Conservation (phyloP, 768 basidiomycete genomes). For the Hygrophoropsis aurantiaca region DNA sequence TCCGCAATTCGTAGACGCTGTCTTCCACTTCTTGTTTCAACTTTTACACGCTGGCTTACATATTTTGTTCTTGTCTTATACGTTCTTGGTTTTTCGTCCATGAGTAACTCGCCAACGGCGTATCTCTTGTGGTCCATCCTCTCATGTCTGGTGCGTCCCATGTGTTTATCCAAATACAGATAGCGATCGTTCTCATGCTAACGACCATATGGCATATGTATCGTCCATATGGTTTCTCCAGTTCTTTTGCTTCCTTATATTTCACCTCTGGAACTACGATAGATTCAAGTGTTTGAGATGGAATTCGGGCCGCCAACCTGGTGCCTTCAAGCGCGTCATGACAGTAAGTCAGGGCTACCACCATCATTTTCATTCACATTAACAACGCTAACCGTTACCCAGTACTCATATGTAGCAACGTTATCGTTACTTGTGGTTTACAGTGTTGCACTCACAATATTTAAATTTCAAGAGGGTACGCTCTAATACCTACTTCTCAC, state of each 20-base stretch:
- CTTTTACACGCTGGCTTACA: too few relatives aligned
- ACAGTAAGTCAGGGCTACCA: constrained; percentile 60
- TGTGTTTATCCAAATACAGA: not conserved
- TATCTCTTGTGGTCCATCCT: constrained; percentile 78
- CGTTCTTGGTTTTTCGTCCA: constrained; percentile 28
- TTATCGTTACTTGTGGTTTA: constrained; percentile 68
- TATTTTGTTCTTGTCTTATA: not conserved
- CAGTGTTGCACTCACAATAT: constrained; percentile 53
- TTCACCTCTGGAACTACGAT: constrained; percentile 83
- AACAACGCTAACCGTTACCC: constrained; percentile 13
- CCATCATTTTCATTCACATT: not conserved
- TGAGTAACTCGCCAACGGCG: constrained; percentile 75
- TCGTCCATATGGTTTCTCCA: constrained; percentile 20
- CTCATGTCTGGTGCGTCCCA: constrained; percentile 53
- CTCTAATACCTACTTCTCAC: not conserved
- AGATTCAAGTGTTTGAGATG: constrained; percentile 72
- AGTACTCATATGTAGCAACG: constrained; percentile 79
- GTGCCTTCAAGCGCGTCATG: constrained; percentile 87
- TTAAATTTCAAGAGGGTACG: constrained; percentile 77
- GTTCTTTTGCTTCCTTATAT: constrained; percentile 68
- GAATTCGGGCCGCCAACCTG: constrained; percentile 75
- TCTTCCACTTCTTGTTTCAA: too few relatives aligned
- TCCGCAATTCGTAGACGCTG: too few relatives aligned
- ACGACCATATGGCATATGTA: not conserved
- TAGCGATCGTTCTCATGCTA: constrained; percentile 5